phyloP scores from a whole-genome alignment of 2,329 filamentous ascomycete species.

The Pseudocercospora fijiensis region DNA sequence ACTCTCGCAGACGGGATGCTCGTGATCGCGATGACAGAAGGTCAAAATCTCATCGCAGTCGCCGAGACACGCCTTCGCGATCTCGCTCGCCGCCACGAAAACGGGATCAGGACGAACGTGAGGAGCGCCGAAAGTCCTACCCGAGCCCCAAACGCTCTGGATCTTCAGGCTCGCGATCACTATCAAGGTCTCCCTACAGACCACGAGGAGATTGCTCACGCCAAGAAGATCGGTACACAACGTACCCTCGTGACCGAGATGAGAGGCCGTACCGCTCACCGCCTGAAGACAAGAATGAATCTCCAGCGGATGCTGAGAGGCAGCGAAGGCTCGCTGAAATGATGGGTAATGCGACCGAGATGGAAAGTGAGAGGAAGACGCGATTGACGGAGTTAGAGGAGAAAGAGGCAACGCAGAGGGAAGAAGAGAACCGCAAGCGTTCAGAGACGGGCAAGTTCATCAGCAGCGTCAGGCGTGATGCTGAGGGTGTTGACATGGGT shows the following conservation, averaged over 20 bases:
- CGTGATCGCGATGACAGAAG: slow-evolving; percentile 26
- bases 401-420: slow-evolving; percentile 62
- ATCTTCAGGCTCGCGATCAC: slow-evolving; percentile 38
- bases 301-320: slow-evolving; percentile 38
- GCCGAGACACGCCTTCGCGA: slow-evolving; percentile 32
- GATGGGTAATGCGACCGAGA: slow-evolving; percentile 51
- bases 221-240: slow-evolving; percentile 22
- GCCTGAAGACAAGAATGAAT: slow-evolving; percentile 27
- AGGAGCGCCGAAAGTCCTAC: slow-evolving; percentile 36
- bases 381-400: slow-evolving; percentile 66
- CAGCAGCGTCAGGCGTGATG: slow-evolving; percentile 35
- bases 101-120: slow-evolving; percentile 36
- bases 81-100: slow-evolving; percentile 44
- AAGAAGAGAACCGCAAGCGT: slow-evolving; percentile 60
- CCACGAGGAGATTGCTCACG: slow-evolving; percentile 22
- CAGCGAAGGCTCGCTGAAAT: slow-evolving; percentile 43
- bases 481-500: slow-evolving; percentile 35
- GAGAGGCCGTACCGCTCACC: slow-evolving; percentile 32
- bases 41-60: slow-evolving; percentile 29
- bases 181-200: slow-evolving; percentile 37
- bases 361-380: slow-evolving; percentile 68
- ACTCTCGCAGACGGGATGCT: slow-evolving; percentile 25
- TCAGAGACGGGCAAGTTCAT: slow-evolving; percentile 41
- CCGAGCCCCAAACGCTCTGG: slow-evolving; percentile 39
- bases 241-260: slow-evolving; percentile 22